Evolutionary conservation across 352 stramenopile genomes (phyloP).

Genomic region (Plasmopara viticola): DNA sequence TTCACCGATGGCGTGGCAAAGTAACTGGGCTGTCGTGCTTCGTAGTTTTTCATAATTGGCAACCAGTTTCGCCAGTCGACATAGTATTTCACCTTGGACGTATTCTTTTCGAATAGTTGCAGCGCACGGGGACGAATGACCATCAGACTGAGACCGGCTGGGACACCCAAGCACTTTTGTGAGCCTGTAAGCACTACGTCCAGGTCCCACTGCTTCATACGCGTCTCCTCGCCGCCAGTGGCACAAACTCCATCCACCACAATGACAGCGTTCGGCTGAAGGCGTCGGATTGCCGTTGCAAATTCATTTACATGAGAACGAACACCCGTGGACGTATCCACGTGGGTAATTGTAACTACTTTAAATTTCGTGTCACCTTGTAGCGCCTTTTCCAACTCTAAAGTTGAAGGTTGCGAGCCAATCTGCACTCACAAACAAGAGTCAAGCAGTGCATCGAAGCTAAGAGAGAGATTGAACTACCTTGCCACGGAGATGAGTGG

Average conservation of each 20-base stretch:
- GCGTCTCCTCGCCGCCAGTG: slow-evolving; percentile 63
- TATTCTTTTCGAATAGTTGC: slow-evolving; percentile 55
- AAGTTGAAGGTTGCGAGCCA: slow-evolving; percentile 43
- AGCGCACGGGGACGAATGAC: slow-evolving; percentile 64
- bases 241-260: slow-evolving; percentile 71
- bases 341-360: slow-evolving; percentile 69
- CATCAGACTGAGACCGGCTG: slow-evolving; percentile 56
- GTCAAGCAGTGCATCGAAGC: background rate
- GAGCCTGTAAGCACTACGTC: slow-evolving; percentile 74
- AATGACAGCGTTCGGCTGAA: slow-evolving; percentile 55
- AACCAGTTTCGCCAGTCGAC: slow-evolving; percentile 77
- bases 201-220: slow-evolving; percentile 76
- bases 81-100: slow-evolving; percentile 57
- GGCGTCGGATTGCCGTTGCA: slow-evolving; percentile 42
- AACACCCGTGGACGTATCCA: slow-evolving; percentile 74
- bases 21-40: slow-evolving; percentile 66
- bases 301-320: slow-evolving; percentile 54
- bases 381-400: slow-evolving; percentile 40
- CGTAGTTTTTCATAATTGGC: slow-evolving; percentile 82
- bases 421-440: slow-evolving; percentile 22
- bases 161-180: slow-evolving; percentile 73
- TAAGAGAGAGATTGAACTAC: slow-evolving; percentile 3
- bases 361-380: slow-evolving; percentile 42
- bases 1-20: slow-evolving; percentile 77
- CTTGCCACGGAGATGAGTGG: slow-evolving; percentile 49